Evolutionary conservation across 2,329 filamentous ascomycete genomes (phyloP), one percentile per base, ranked within the genome.

Genomic region (Fusarium hostae): DNA sequence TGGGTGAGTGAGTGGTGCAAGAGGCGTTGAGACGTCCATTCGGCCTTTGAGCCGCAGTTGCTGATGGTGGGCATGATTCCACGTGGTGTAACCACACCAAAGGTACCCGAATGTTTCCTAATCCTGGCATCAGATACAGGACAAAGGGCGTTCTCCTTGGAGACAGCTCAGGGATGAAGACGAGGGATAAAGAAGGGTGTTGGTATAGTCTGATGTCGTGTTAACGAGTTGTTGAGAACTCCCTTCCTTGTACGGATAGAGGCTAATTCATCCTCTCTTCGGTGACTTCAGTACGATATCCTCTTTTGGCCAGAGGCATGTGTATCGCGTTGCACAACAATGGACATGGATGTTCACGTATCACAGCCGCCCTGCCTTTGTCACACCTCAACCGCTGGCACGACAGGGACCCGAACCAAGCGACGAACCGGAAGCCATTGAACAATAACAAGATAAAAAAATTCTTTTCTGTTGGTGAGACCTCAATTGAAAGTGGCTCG

Each of bases 21-120:
- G 60, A 71, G 64, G 65, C 63, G 50, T 58, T 52, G 48, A 59
- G 44, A 48, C 54, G 66, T 63, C 71, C 59, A 72, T 63, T 76
- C 66, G 72, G 73, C 59, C 64, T 55, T 64, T 59, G 61, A 72
- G 73, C 68, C 72, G 72, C 64, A 59, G 57, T 35, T 51, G 57
- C 39, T 51, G 60, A 59, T 68, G 63, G 68, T 47, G 61, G 64
- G 57, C 60, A 65, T 57, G 61, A 71, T 74, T 66, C 68, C 74
- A 76, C 74, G 74, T 74, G 74, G 74, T 76, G 71, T 69, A 76
- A 75, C 74, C 71, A 67, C 70, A 69, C 58, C 66, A 56, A 18
- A 73, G 35, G 41, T 44, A 45, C 61, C 26, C 18, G 39, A 24
- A 45, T 55, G 48, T 41, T 60, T 62, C 50, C 59, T 43, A 40